Evolutionary conservation across 257 asterid genomes (phyloP), one percentile per base, ranked within the genome.

Genomic region (Thymus quinquecostatus): DNA sequence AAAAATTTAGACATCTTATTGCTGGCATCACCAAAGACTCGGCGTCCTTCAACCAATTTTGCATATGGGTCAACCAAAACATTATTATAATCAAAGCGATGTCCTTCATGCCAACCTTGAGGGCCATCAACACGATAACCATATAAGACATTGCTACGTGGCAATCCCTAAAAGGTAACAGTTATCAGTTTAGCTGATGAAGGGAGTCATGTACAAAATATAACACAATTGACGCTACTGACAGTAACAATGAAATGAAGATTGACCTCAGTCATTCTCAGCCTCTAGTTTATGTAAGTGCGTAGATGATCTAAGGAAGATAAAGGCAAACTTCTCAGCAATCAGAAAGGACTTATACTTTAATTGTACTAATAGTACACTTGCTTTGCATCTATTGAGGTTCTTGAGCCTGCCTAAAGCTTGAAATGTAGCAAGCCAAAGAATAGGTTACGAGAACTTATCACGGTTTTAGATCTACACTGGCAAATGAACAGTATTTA

Each of bases 11-110:
- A 82, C 79, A 80, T 82, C 83, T 80, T 91, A 78, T 81, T 53
- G 80, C 76, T 84, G 80, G 77, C 81, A 85, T 94, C 99, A 74
- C 96, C 99, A 82, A 91, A 94, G 44, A 78, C 40, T 73, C 89
- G 78, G 38, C 96, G 95, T 58, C 99, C 99, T 82, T 94, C 99
- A 83, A 94, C 61, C 74, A 94, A 77, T 85, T 86, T 94, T 77
- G 98, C 95, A 60, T 94, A 94, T 7, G 99, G 99, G 83, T 94
- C 99, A 58, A 94, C 76, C 68, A 94, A 80, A 69, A 91, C 66
- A 70, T 75, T 84, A 60, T 76, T 75, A 64, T 62, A 65, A 78
- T 94, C 96, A 83, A 86, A 94, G 60, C 99, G 92, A 82, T 94
- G 97, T 33, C 99, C 99, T 75, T 86, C 86, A 82, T 71, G 77